These are phyloP conservation scores for Persicaria tinctoria DNA, from an alignment of 148 eudicot genomes.

Conservation along the genomic window DNA sequence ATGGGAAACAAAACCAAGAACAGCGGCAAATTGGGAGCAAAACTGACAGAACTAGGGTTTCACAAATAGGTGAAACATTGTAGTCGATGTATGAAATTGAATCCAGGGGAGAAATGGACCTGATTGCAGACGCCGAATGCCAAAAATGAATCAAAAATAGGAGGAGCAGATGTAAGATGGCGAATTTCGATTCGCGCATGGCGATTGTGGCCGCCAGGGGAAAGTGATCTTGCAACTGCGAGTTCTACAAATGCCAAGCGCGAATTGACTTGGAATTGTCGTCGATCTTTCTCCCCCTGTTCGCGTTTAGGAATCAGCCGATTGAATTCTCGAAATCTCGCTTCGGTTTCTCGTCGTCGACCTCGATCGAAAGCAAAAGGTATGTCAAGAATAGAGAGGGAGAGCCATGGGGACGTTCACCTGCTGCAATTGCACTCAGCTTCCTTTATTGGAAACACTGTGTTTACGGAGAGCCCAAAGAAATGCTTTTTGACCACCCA, in stretches of 20 bases:
- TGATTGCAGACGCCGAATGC: slow-evolving; percentile 9
- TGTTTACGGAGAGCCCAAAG: background rate
- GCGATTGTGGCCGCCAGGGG: background rate
- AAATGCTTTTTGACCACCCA: too few species aligned
- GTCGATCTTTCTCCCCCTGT: background rate
- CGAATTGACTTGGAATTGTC: background rate
- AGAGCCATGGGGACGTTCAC: background rate
- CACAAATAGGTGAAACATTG: background rate
- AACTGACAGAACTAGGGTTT: background rate
- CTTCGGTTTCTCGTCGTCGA: background rate
- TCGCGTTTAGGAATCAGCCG: background rate
- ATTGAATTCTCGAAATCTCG: background rate
- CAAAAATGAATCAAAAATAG: background rate
- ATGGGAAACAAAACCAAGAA: background rate
- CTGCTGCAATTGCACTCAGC: background rate
- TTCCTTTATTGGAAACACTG: background rate
- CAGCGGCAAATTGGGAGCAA: background rate
- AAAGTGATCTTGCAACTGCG: background rate
- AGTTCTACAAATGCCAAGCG: slow-evolving; percentile 1
- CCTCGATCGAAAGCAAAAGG: background rate
- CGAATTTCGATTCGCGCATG: background rate
- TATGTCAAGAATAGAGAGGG: background rate
- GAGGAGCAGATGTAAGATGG: background rate
- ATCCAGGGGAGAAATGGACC: slow-evolving; percentile 8
- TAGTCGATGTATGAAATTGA: background rate